Evolutionary conservation across 1,139 yeast genomes (phyloP).

Genomic region (Blastobotrys illinoisensis): DNA sequence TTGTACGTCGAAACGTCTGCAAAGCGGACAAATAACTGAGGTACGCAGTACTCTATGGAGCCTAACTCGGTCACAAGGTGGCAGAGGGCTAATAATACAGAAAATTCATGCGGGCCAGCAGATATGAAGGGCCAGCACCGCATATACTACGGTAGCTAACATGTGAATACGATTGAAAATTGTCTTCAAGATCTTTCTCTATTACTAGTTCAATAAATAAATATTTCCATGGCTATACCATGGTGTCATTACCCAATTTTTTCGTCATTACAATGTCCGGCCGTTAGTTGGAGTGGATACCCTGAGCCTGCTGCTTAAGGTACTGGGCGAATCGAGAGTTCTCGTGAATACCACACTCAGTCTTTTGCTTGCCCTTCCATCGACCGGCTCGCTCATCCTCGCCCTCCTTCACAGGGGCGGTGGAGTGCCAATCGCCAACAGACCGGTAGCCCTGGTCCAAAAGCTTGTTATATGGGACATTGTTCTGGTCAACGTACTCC

Average conservation of each 20-base stretch:
- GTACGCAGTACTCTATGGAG: no score
- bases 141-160: no score
- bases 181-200: not conserved
- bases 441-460: conserved; percentile 85
- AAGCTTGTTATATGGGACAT: conserved; percentile 81
- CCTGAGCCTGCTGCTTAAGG: conserved; percentile 24
- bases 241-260: not conserved
- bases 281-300: not conserved
- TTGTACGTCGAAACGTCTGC: no score
- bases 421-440: conserved; percentile 94
- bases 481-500: conserved; percentile 56
- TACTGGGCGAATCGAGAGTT: conserved; percentile 65
- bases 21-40: no score
- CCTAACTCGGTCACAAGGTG: no score
- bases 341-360: conserved; percentile 94
- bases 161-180: no score
- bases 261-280: not conserved
- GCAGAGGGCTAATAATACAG: no score
- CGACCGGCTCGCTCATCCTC: conserved; percentile 96
- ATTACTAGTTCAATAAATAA: not conserved
- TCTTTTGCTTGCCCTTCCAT: conserved; percentile 90
- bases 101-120: no score
- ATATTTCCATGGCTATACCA: not conserved
- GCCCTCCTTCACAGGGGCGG: conserved; percentile 81
- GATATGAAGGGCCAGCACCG: no score